These are phyloP conservation scores for Tolypocladium pustulatum DNA, from an alignment of 2,329 filamentous ascomycete genomes.

Conservation along the genomic window DNA sequence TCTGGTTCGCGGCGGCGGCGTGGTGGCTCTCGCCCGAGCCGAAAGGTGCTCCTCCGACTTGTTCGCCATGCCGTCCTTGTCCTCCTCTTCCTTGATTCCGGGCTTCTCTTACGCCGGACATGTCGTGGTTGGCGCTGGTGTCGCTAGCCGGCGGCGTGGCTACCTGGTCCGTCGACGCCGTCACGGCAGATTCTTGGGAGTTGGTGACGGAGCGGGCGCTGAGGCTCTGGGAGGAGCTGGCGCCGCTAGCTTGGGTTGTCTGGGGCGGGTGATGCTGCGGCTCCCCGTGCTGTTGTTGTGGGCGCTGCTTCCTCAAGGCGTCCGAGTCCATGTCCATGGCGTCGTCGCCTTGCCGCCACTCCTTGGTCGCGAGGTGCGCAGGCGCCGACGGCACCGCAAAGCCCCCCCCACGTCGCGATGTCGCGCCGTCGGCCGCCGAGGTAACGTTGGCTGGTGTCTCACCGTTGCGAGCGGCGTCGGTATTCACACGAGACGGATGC, in stretches of 20 bases:
- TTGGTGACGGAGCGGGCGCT: slow-evolving; percentile 7
- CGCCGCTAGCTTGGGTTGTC: slow-evolving; percentile 1
- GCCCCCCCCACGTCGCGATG: background rate
- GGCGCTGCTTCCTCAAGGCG: slow-evolving; percentile 1
- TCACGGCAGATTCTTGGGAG: slow-evolving; percentile 17
- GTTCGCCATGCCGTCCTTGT: background rate
- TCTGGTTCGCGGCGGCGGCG: slow-evolving; percentile 27
- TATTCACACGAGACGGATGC: background rate
- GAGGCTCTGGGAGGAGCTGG: slow-evolving; percentile 7
- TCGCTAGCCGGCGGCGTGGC: slow-evolving; percentile 19
- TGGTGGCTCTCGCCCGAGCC: background rate
- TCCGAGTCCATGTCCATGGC: slow-evolving; percentile 2
- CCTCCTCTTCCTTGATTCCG: no score
- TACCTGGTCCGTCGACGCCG: slow-evolving; percentile 14
- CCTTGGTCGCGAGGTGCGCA: background rate
- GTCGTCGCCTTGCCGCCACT: background rate
- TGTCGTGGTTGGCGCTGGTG: slow-evolving; percentile 6
- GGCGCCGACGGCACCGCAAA: background rate
- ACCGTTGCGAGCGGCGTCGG: background rate
- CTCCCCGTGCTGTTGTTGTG: background rate
- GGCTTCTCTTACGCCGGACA: background rate
- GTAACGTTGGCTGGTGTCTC: background rate
- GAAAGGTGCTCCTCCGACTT: background rate
- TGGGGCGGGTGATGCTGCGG: background rate
- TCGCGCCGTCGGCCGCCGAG: background rate